Conservation (phyloP, 1,284 basidiomycete genomes). For the Microbotryomycetes sp. region DNA sequence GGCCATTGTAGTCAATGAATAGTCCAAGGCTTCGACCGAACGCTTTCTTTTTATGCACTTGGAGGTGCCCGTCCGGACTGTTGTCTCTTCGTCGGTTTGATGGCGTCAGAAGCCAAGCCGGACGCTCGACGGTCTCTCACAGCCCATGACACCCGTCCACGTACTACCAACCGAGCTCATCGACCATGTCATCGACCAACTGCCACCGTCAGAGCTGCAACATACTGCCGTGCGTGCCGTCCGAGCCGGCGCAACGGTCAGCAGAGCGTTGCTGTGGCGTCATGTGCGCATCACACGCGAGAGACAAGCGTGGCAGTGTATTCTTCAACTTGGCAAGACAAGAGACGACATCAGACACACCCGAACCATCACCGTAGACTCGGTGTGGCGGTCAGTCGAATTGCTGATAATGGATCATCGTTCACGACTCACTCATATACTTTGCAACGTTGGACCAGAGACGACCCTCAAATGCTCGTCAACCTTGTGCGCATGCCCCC, state of each 20-base stretch:
- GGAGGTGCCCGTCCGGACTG: too few species aligned
- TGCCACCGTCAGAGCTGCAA: conserved; percentile 22
- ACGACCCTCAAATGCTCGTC: conserved; percentile 33
- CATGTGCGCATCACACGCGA: conserved; percentile 23
- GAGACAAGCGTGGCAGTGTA: conserved; percentile 20
- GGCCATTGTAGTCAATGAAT: too few species aligned
- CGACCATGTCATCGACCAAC: conserved; percentile 19
- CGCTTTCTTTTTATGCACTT: too few species aligned
- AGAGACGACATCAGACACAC: conserved; percentile 1
- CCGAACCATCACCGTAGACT: conserved; percentile 7
- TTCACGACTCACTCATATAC: background rate
- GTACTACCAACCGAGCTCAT: conserved; percentile 32
- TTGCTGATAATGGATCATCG: too few species aligned
- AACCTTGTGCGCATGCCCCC: conserved; percentile 28
- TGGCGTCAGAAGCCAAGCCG: too few species aligned
- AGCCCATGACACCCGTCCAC: too few species aligned
- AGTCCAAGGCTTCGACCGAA: too few species aligned
- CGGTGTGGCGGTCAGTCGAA: conserved; percentile 24
- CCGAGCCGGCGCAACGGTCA: conserved; percentile 13
- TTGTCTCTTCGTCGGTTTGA: too few species aligned
- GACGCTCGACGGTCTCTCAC: too few species aligned
- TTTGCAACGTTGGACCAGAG: conserved; percentile 6
- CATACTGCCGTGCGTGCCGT: conserved; percentile 22
- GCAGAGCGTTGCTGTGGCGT: conserved; percentile 16
- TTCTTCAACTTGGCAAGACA: conserved; percentile 4